A percentile compares a stretch with the other conserved stretches of the same genome.
Evolutionary conservation across 164 flowering plant genomes (phyloP).

Genomic region (Umbilicus rupestris): DNA sequence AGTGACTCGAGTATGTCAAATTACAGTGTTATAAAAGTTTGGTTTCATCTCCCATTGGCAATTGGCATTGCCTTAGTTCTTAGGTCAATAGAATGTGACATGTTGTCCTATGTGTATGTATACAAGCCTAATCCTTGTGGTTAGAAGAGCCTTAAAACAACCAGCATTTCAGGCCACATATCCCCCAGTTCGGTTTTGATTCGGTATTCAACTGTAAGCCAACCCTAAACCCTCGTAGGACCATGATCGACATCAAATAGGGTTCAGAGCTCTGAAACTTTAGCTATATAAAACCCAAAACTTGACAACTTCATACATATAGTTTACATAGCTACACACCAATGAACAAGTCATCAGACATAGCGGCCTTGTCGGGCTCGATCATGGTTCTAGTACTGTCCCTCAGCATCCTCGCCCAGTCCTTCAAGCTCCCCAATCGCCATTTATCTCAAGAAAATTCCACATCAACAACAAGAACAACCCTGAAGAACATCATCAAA

Average conservation of each 20-base stretch:
- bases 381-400: not conserved
- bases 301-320: no score
- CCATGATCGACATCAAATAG: not conserved
- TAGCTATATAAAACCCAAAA: not conserved
- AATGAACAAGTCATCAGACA: not conserved
- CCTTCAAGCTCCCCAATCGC: not conserved
- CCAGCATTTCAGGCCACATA: not conserved
- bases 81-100: no score
- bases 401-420: not conserved
- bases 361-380: not conserved
- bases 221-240: not conserved
- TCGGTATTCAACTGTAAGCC: conserved; percentile 2
- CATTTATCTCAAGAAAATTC: not conserved
- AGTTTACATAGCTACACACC: not conserved
- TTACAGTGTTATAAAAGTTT: not conserved
- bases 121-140: not conserved
- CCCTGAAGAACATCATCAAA: not conserved
- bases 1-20: no score
- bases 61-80: not conserved
- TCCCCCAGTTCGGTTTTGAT: not conserved
- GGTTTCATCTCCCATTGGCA: not conserved
- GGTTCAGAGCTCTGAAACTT: not conserved
- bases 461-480: not conserved
- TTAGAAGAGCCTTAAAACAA: not conserved
- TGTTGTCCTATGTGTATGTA: no score